Percentiles rank a stretch among this genome's conserved stretches.
Conservation (phyloP, 768 basidiomycete species). For the Russula sp. region DNA sequence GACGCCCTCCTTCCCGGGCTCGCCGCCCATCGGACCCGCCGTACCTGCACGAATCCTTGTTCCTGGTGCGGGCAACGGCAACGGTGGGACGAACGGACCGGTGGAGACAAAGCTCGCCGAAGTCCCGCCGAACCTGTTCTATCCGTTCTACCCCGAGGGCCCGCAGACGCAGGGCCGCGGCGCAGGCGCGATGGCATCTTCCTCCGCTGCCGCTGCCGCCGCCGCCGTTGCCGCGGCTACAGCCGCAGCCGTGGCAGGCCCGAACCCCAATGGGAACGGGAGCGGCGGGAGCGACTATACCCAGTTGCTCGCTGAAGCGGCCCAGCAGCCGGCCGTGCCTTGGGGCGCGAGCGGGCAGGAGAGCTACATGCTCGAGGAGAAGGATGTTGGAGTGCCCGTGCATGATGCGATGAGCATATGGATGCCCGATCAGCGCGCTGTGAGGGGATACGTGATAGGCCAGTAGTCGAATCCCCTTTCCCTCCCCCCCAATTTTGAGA, state of each 20-base stretch:
- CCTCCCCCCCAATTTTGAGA: too few relatives aligned
- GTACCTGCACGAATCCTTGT: slow-evolving; percentile 1
- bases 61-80: not conserved
- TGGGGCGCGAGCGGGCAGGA: slow-evolving; percentile 54
- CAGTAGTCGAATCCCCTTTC: not conserved
- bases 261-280: slow-evolving; percentile 17
- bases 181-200: slow-evolving; percentile 18
- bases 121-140: slow-evolving; percentile 64
- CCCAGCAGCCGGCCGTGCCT: slow-evolving; percentile 46
- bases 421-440: slow-evolving; percentile 17
- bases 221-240: slow-evolving; percentile 3
- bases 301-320: slow-evolving; percentile 53
- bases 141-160: slow-evolving; percentile 69
- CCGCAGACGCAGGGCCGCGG: slow-evolving; percentile 23
- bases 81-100: not conserved
- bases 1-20: slow-evolving; percentile 28
- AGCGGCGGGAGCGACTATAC: slow-evolving; percentile 39
- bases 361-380: slow-evolving; percentile 65
- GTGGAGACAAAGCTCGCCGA: slow-evolving; percentile 46
- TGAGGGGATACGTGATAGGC: slow-evolving; percentile 18
- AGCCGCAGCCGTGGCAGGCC: not conserved
- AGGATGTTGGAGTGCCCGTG: slow-evolving; percentile 32
- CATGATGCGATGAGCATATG: slow-evolving; percentile 15
- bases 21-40: slow-evolving; percentile 23
- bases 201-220: not conserved